Evolutionary conservation across 1,284 basidiomycete species (phyloP), one percentile per base, ranked within the genome.

Genomic region (Fomitopsis pinicola): DNA sequence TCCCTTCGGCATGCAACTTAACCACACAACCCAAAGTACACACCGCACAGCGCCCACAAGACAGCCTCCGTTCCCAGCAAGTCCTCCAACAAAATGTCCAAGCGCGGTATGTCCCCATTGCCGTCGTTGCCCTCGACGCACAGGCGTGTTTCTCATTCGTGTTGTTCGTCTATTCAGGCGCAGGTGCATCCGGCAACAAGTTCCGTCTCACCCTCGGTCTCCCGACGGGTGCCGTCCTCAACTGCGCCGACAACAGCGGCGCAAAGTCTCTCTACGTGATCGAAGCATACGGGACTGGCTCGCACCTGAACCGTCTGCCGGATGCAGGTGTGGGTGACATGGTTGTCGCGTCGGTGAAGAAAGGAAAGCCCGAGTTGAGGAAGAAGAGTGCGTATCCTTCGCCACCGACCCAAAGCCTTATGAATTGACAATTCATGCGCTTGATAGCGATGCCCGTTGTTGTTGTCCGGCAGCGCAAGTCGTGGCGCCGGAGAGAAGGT

Each of bases 231-330:
- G 97, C 97, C 74, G 97, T 99, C 71, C 87, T 99, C 78, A 99
- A 99, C 82, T 99, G 97, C 80, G 96, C 96, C 63, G 97, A 99
- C 86, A 99, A 99, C 91, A 95, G 93, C 71, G 97, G 97, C 70
- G 97, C 97, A 70, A 99, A 98, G 85, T 95, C 92, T 68, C 86
- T 97, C 66, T 97, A 82, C 80, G 76, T 97, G 72, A 96, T 97
- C 71, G 92, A 95, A 76, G 92, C 95, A 59, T 92, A 86, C 76
- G 94, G 96, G 64, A 94, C 92, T 77, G 97, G 97, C 80, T 92
- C 97, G 64, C 94, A 92, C 75, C 87, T 99, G 60, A 98, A 99
- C 88, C 87, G 97, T 80, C 86, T 99, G 66, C 97, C 97, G 67
- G 97, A 97, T 77, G 96, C 97, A 71, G 92, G 95, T 82, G 95